A percentile compares a stretch with the other conserved stretches of the same genome.
These are phyloP conservation scores for Daldinia loculata DNA, from an alignment of 495 filamentous ascomycete species.

Conservation along the genomic window DNA sequence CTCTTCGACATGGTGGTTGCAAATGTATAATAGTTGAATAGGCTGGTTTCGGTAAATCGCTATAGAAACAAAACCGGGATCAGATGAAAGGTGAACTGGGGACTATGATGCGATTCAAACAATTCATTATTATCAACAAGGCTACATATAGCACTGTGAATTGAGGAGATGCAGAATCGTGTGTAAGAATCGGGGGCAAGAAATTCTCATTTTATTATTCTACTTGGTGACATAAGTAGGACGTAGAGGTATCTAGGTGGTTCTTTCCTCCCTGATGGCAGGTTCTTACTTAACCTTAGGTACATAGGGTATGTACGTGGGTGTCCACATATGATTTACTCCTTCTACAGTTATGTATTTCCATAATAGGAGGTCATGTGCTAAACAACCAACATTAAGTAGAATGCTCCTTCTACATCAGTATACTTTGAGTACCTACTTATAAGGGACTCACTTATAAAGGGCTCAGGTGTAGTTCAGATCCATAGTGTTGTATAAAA, in stretches of 20 bases:
- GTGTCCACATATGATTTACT: not conserved
- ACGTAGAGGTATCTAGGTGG: not conserved
- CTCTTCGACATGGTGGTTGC: conserved; percentile 17
- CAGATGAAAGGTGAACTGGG: not conserved
- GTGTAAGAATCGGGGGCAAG: not conserved
- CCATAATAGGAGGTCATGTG: not conserved
- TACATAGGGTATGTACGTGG: not conserved
- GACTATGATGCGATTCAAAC: not conserved
- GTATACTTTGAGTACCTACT: not conserved
- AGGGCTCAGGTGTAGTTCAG: not conserved
- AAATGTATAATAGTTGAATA: not conserved
- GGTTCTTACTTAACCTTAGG: not conserved
- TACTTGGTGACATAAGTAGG: too few species aligned
- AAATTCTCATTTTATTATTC: not conserved
- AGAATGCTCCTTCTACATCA: too few species aligned
- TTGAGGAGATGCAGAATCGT: not conserved
- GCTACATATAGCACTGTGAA: not conserved
- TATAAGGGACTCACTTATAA: not conserved
- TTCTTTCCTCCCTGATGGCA: not conserved
- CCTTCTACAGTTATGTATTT: conserved; percentile 1
- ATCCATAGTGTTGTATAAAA: not conserved
- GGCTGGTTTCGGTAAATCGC: too few species aligned
- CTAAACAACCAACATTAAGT: too few species aligned
- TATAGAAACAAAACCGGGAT: not conserved
- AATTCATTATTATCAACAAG: not conserved